phyloP scores from a whole-genome alignment of 2,329 filamentous ascomycete genomes.

The Trichocomaceae sp. region DNA sequence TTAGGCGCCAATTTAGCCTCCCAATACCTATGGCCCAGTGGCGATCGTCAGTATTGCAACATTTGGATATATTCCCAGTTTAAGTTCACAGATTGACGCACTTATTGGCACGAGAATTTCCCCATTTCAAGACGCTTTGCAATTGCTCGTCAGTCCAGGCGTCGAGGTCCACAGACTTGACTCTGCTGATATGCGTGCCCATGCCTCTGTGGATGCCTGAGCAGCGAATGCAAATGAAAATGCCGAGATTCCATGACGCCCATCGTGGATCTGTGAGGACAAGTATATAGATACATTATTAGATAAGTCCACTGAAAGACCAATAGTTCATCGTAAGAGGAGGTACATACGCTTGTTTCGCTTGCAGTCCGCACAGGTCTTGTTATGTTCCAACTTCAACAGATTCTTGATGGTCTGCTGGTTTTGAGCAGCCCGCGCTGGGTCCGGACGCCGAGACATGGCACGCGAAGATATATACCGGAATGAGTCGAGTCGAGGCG shows the following conservation, averaged over 20 bases:
- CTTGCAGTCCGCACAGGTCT: conserved; percentile 97
- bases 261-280: conserved; percentile 73
- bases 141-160: conserved; percentile 98
- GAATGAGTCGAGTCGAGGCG: not conserved
- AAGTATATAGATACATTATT: not conserved
- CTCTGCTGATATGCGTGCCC: conserved; percentile 96
- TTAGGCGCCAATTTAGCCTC: conserved; percentile 87
- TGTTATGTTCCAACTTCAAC: conserved; percentile 90
- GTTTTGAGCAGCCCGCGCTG: conserved; percentile 88
- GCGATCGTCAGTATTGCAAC: conserved; percentile 1
- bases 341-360: conserved; percentile 74
- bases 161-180: conserved; percentile 97
- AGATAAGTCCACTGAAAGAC: not conserved
- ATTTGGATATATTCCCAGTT: not conserved
- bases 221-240: conserved; percentile 97
- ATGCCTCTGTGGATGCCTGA: conserved; percentile 98
- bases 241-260: conserved; percentile 97
- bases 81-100: conserved; percentile 39
- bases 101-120: conserved; percentile 93
- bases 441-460: conserved; percentile 52
- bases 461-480: conserved; percentile 1
- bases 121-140: conserved; percentile 89
- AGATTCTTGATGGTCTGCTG: conserved; percentile 88
- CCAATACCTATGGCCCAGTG: conserved; percentile 58
- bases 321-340: conserved; percentile 1